Conservation (phyloP, 225 moss, liverwort and hornwort genomes). For the Bryoerythrophyllum caledonicum region DNA sequence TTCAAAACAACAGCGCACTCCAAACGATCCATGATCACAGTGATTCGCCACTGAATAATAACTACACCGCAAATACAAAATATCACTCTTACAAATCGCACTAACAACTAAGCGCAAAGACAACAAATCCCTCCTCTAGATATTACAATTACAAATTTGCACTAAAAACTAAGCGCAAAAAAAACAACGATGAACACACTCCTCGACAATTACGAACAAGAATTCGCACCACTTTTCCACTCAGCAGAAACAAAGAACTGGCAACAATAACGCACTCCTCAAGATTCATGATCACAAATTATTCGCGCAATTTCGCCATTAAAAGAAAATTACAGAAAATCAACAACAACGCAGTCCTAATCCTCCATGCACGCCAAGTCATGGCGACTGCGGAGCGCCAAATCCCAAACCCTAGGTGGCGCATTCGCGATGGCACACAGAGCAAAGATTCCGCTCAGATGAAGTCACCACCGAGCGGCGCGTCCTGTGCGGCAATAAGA, state of each 20-base stretch:
- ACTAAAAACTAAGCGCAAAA: neutral
- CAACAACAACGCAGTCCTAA: neutral
- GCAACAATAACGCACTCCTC: neutral
- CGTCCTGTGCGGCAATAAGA: neutral
- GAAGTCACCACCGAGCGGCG: neutral
- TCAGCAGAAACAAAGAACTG: neutral
- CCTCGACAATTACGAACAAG: neutral
- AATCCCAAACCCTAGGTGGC: constrained; percentile 13
- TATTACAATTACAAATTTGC: neutral
- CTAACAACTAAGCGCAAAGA: neutral
- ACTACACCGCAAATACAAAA: neutral
- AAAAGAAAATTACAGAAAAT: neutral
- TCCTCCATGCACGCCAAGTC: neutral
- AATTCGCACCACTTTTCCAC: neutral
- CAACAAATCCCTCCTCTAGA: neutral
- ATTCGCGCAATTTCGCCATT: neutral
- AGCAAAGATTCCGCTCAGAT: neutral
- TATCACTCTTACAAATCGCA: neutral
- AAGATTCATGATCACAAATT: neutral
- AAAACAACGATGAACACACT: neutral
- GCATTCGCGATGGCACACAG: neutral
- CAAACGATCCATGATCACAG: neutral
- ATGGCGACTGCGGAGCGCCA: no score
- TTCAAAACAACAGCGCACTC: neutral
- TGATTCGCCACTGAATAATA: neutral